These are phyloP conservation scores for Plasmodium fragile DNA, from an alignment of 169 alveolate genomes.

Conservation along the genomic window DNA sequence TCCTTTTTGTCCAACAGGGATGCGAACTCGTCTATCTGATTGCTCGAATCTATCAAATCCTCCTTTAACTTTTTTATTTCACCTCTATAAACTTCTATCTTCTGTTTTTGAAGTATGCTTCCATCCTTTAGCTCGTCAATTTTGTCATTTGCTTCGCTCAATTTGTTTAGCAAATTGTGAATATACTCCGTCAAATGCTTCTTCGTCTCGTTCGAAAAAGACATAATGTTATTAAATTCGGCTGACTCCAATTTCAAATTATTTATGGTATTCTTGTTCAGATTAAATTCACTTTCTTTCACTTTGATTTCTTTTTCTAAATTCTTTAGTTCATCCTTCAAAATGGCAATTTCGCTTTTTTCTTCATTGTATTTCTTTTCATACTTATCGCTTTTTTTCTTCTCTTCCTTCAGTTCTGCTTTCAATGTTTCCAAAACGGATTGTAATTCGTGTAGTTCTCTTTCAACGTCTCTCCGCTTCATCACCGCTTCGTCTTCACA, in stretches of 20 bases:
- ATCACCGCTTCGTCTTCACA: neutral
- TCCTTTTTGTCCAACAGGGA: conserved; percentile 62
- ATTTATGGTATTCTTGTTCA: conserved; percentile 52
- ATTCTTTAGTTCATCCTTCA: conserved; percentile 42
- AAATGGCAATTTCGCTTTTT: conserved; percentile 40
- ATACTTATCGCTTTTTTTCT: conserved; percentile 40
- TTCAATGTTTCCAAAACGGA: neutral
- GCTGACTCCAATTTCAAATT: conserved; percentile 69
- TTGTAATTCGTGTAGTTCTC: conserved; percentile 17
- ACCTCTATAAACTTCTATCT: conserved; percentile 42
- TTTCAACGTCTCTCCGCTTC: neutral
- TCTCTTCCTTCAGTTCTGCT: conserved; percentile 57
- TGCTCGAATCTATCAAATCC: conserved; percentile 69
- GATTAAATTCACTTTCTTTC: conserved; percentile 36
- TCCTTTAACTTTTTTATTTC: conserved; percentile 60
- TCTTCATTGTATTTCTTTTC: conserved; percentile 67
- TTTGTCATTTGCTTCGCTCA: conserved; percentile 68
- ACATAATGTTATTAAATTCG: conserved; percentile 57
- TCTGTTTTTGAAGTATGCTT: conserved; percentile 33
- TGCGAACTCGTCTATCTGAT: conserved; percentile 72
- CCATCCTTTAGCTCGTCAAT: conserved; percentile 60
- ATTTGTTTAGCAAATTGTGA: conserved; percentile 54
- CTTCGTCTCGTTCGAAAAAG: conserved; percentile 71
- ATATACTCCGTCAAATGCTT: conserved; percentile 68
- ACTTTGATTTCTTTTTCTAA: conserved; percentile 50